Evolutionary conservation across 116 monocot species (phyloP).

Genomic region (Iris pallida): DNA sequence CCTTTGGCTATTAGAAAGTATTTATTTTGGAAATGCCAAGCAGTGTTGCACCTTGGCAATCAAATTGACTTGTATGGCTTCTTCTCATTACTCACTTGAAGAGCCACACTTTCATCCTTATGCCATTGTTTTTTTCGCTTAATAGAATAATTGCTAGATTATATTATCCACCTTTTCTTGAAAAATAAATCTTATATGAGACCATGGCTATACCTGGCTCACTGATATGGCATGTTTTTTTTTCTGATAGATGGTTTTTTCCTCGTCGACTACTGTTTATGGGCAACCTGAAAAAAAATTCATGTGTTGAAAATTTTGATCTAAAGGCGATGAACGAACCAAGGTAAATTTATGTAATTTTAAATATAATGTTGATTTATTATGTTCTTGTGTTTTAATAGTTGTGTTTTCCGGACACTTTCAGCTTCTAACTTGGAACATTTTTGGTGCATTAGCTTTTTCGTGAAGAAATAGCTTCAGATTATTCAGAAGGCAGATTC

Average conservation of each 20-base stretch:
- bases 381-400: background rate
- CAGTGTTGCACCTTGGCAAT: background rate
- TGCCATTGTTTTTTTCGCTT: background rate
- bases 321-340: constrained; percentile 74
- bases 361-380: background rate
- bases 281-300: constrained; percentile 77
- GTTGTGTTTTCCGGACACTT: background rate
- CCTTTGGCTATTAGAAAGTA: no score
- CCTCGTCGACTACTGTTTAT: constrained; percentile 85
- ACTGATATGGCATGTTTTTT: background rate
- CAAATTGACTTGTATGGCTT: background rate
- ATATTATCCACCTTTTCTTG: no score
- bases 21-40: no score
- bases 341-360: constrained; percentile 31
- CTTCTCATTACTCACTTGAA: background rate
- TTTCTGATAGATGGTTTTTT: constrained; percentile 76
- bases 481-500: constrained; percentile 69
- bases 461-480: constrained; percentile 74
- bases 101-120: background rate
- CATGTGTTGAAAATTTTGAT: constrained; percentile 68
- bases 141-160: background rate
- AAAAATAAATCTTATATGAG: no score
- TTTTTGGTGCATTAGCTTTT: constrained; percentile 46
- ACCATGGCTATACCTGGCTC: no score
- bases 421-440: no score